Evolutionary conservation across 2,329 filamentous ascomycete genomes (phyloP).

Genomic region (Pseudocercospora musae): DNA sequence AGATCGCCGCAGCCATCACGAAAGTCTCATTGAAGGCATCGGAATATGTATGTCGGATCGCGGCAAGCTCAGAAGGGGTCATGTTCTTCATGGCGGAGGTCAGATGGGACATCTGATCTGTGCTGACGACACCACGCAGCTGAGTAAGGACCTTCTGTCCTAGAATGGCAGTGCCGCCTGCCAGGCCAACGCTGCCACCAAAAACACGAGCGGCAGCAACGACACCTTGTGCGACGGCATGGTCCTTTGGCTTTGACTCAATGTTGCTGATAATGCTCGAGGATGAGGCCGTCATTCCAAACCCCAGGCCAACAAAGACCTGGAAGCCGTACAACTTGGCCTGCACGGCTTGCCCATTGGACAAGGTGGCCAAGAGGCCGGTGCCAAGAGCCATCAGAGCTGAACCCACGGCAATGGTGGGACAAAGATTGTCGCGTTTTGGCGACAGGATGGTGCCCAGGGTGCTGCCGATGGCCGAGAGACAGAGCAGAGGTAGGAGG

Average conservation of each 20-base stretch:
- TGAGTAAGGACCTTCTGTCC: not conserved
- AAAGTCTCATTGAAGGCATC: slow-evolving; percentile 36
- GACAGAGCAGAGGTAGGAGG: slow-evolving; percentile 22
- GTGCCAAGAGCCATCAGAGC: slow-evolving; percentile 17
- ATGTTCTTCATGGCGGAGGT: not conserved
- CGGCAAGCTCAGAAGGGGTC: slow-evolving; percentile 33
- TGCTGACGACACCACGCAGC: not conserved
- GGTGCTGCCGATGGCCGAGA: slow-evolving; percentile 19
- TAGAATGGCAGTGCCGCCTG: not conserved
- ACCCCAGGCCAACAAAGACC: slow-evolving; percentile 22
- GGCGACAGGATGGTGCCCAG: slow-evolving; percentile 11
- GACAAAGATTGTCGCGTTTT: slow-evolving; percentile 12
- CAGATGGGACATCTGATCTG: not conserved
- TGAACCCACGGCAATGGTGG: slow-evolving; percentile 12
- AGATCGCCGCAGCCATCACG: not conserved
- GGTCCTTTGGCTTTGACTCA: slow-evolving; percentile 6
- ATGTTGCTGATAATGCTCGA: slow-evolving; percentile 2
- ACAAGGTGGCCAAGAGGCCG: slow-evolving; percentile 19
- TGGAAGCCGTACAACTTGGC: slow-evolving; percentile 20
- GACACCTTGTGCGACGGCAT: slow-evolving; percentile 8
- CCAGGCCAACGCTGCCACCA: slow-evolving; percentile 2
- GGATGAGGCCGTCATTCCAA: slow-evolving; percentile 17
- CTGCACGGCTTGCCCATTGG: not conserved
- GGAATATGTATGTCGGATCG: slow-evolving; percentile 50
- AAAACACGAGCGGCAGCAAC: slow-evolving; percentile 1